phyloP scores from a whole-genome alignment of 768 basidiomycete genomes.

The Trametes punicea region DNA sequence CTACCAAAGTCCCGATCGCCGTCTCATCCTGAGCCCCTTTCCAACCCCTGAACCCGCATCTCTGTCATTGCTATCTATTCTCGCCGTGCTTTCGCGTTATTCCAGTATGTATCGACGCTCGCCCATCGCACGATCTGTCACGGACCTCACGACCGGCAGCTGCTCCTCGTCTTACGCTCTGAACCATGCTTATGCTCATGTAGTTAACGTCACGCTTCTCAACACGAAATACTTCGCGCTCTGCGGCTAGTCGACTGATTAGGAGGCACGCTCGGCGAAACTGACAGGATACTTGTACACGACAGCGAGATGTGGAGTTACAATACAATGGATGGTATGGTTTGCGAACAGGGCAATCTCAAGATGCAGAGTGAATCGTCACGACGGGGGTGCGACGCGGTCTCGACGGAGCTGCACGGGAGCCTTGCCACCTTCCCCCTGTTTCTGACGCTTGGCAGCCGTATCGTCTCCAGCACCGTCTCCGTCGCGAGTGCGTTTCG shows the following conservation, averaged over 20 bases:
- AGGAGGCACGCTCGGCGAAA: background rate
- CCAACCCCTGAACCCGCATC: constrained; percentile 5
- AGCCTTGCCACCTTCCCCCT: constrained; percentile 39
- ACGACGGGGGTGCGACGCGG: constrained; percentile 24
- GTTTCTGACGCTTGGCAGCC: constrained; percentile 65
- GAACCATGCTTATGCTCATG: constrained; percentile 18
- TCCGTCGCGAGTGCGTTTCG: constrained; percentile 63
- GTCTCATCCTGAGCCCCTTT: background rate
- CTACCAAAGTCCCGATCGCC: background rate
- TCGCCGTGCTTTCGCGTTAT: constrained; percentile 21
- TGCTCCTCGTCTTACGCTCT: constrained; percentile 19
- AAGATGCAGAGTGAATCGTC: background rate
- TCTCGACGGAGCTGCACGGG: constrained; percentile 28
- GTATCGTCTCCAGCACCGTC: constrained; percentile 47
- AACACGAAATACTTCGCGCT: constrained; percentile 15
- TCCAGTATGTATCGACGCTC: constrained; percentile 24
- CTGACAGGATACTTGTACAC: background rate
- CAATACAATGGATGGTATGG: constrained; percentile 9
- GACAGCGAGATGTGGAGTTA: constrained; percentile 2
- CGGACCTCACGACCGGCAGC: constrained; percentile 17
- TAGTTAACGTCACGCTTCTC: constrained; percentile 13
- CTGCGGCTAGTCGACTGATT: background rate
- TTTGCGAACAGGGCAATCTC: background rate
- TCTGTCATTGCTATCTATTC: constrained; percentile 23
- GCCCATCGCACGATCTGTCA: constrained; percentile 19